These are phyloP conservation scores for Aspergillus ochraceus DNA, from an alignment of 2,329 filamentous ascomycete genomes.

Conservation along the genomic window DNA sequence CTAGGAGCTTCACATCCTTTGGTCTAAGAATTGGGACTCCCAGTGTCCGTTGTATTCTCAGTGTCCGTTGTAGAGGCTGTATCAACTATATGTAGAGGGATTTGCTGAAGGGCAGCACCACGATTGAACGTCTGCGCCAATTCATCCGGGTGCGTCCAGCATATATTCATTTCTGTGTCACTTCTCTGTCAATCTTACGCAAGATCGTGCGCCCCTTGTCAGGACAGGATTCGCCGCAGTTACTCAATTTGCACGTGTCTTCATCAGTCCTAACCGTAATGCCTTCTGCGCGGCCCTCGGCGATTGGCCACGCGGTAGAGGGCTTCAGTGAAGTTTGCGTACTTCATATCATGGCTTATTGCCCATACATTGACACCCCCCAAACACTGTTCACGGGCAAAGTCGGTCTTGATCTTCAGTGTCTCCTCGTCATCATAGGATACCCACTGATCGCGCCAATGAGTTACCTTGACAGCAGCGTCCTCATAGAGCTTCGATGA, in stretches of 20 bases:
- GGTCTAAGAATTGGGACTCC: neutral
- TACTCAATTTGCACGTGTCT: neutral
- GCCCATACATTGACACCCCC: conserved; percentile 27
- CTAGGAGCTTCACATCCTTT: neutral
- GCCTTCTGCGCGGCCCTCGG: too few species aligned
- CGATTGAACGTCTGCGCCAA: neutral
- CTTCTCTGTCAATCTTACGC: neutral
- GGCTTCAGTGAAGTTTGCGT: neutral
- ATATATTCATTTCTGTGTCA: neutral
- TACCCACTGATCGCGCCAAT: conserved; percentile 24
- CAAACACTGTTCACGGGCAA: conserved; percentile 33
- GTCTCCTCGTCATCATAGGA: conserved; percentile 41
- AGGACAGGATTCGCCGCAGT: conserved; percentile 1
- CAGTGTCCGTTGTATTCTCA: neutral
- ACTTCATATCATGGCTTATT: neutral
- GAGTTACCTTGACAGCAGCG: conserved; percentile 19
- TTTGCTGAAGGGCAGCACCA: conserved; percentile 2
- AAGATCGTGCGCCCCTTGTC: neutral
- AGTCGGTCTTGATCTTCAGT: conserved; percentile 36
- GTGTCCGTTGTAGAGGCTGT: neutral
- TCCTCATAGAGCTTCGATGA: conserved; percentile 18
- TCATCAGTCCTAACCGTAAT: too few species aligned
- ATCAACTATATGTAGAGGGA: neutral
- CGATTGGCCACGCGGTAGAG: neutral
- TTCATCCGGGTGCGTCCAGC: neutral